These are phyloP conservation scores for Medakamo hakoo DNA, from an alignment of 139 green algal genomes.

Conservation along the genomic window DNA sequence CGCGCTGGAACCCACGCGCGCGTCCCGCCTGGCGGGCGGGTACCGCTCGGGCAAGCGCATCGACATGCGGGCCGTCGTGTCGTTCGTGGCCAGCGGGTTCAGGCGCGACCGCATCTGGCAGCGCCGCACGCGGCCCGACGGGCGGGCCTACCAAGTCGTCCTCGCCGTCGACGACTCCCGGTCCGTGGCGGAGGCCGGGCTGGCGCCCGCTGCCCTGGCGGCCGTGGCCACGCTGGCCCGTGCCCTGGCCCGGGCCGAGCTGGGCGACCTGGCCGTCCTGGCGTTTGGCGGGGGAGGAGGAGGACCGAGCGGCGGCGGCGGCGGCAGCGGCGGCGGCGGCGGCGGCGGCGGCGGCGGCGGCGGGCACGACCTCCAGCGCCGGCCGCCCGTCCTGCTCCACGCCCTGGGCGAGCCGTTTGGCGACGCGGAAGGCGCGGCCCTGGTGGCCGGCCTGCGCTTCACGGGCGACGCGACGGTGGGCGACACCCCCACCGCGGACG, in stretches of 20 bases:
- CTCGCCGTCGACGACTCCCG: conserved; percentile 76
- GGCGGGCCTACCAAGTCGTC: conserved; percentile 88
- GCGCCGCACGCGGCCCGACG: conserved; percentile 76
- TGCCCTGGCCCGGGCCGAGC: conserved; percentile 55
- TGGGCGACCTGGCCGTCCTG: conserved; percentile 81
- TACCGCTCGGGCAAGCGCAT: conserved; percentile 94
- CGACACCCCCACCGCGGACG: conserved; percentile 73
- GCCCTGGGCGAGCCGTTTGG: conserved; percentile 13
- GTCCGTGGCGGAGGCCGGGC: conserved; percentile 85
- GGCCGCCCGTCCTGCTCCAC: conserved; percentile 44
- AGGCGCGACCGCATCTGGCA: conserved; percentile 99
- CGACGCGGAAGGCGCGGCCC: neutral
- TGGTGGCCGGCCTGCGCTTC: conserved; percentile 23
- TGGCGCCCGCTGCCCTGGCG: conserved; percentile 75
- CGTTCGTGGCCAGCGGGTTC: conserved; percentile 91
- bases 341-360: conserved; percentile 41
- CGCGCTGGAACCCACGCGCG: conserved; percentile 84
- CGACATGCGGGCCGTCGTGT: conserved; percentile 90
- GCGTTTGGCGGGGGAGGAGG: too few relatives aligned
- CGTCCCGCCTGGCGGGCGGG: conserved; percentile 72
- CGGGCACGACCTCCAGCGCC: conserved; percentile 68
- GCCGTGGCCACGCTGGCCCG: conserved; percentile 66
- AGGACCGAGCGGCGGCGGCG: too few relatives aligned
- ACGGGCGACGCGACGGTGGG: conserved; percentile 88
- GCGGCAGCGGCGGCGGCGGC: conserved; percentile 84